Evolutionary conservation across 2,329 filamentous ascomycete species (phyloP).

Genomic region (Penicillium sp.): DNA sequence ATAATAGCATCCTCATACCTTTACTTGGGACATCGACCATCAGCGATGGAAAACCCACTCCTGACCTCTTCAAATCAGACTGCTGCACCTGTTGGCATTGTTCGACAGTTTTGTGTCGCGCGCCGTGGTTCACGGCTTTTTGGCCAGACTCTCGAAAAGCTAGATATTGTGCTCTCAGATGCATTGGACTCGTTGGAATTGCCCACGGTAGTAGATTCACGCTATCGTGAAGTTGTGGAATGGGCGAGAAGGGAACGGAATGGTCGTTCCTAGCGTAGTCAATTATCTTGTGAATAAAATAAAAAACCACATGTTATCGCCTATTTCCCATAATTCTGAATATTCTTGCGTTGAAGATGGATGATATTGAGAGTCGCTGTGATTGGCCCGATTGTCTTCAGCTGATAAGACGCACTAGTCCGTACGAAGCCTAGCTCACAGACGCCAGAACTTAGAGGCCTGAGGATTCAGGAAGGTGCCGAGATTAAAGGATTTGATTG

Average conservation of each 20-base stretch:
- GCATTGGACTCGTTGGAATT: background rate
- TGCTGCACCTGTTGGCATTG: background rate
- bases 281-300: too few species aligned
- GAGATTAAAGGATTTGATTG: background rate
- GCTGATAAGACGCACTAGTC: too few species aligned
- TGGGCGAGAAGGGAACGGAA: background rate
- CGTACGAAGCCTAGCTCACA: too few species aligned
- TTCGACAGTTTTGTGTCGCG: background rate
- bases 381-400: too few species aligned
- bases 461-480: background rate
- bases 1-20: constrained; percentile 1
- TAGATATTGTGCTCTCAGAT: constrained; percentile 4
- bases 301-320: too few species aligned
- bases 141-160: background rate
- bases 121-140: background rate
- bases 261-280: too few species aligned
- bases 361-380: too few species aligned
- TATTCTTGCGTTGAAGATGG: too few species aligned
- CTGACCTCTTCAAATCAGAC: background rate
- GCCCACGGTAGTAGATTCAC: background rate
- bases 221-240: background rate
- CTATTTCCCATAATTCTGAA: too few species aligned
- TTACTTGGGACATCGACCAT: too few species aligned
- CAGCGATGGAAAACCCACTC: too few species aligned
- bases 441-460: too few species aligned